Percentiles rank a stretch among this genome's conserved stretches.
Evolutionary conservation across 2,329 filamentous ascomycete species (phyloP).

Genomic region (Microdochium trichocladiopsis): DNA sequence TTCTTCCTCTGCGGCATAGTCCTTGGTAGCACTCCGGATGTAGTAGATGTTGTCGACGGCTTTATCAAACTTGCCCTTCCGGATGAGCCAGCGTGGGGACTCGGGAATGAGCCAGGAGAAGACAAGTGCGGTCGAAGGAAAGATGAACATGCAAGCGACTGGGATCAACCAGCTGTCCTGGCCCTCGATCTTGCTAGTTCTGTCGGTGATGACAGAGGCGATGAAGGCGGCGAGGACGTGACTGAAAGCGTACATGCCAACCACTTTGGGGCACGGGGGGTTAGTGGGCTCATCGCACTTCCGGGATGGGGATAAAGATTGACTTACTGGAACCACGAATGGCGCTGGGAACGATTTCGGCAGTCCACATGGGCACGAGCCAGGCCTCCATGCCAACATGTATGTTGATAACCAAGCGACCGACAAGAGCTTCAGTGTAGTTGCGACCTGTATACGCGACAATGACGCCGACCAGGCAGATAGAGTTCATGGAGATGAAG

Average conservation of each 20-base stretch:
- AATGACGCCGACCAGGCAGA: too few relatives aligned
- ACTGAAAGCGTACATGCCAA: conserved; percentile 25
- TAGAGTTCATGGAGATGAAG: too few relatives aligned
- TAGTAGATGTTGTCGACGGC: conserved; percentile 7
- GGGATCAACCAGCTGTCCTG: conserved; percentile 22
- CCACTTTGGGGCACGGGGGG: too few relatives aligned
- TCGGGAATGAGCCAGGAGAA: conserved; percentile 20
- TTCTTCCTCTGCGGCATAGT: too few relatives aligned
- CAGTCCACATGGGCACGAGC: conserved; percentile 17
- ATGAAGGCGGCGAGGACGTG: conserved; percentile 17
- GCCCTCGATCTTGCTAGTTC: conserved; percentile 20
- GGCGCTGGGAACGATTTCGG: conserved; percentile 20
- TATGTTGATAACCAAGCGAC: neutral
- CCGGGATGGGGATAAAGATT: too few relatives aligned
- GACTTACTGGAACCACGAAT: conserved; percentile 23
- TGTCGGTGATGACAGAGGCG: conserved; percentile 11
- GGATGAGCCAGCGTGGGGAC: conserved; percentile 15
- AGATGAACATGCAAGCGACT: conserved; percentile 23
- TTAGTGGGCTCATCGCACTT: too few relatives aligned
- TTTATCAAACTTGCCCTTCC: conserved; percentile 9
- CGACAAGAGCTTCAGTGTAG: neutral
- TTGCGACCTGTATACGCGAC: too few relatives aligned
- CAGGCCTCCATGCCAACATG: conserved; percentile 3
- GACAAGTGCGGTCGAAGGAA: conserved; percentile 18
- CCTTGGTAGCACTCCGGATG: conserved; percentile 1